Percentiles rank a stretch among this genome's conserved stretches.
phyloP scores from a whole-genome alignment of 805 yeast genomes.

The Grigorovia jiainica region DNA sequence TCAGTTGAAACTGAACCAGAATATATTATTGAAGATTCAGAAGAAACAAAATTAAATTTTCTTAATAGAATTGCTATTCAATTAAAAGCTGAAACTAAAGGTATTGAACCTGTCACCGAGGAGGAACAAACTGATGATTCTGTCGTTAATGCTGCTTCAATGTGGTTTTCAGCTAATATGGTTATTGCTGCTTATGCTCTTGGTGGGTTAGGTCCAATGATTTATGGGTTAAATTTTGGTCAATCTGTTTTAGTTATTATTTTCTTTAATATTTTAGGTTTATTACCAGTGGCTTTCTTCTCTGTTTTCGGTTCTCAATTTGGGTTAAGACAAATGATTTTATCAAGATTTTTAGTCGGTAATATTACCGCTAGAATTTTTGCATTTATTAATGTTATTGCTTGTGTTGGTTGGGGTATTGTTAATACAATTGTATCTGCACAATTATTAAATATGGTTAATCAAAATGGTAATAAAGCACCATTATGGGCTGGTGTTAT shows the following conservation, averaged over 20 bases:
- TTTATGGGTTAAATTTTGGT: slow-evolving; percentile 63
- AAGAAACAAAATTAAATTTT: slow-evolving; percentile 10
- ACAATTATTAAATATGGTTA: slow-evolving; percentile 5
- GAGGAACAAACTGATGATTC: slow-evolving; percentile 65
- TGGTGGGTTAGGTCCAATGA: slow-evolving; percentile 60
- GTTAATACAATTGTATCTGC: slow-evolving; percentile 63
- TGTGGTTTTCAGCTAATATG: slow-evolving; percentile 88
- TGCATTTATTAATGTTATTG: slow-evolving; percentile 65
- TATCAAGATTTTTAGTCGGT: slow-evolving; percentile 72
- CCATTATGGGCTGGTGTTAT: slow-evolving; percentile 5
- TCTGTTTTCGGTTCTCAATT: slow-evolving; percentile 75
- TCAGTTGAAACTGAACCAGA: slow-evolving; percentile 2
- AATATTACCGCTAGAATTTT: slow-evolving; percentile 65
- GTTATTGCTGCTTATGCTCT: slow-evolving; percentile 75
- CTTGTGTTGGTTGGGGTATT: slow-evolving; percentile 93
- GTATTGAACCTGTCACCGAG: slow-evolving; percentile 73
- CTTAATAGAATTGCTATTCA: slow-evolving; percentile 15
- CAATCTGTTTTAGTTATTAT: slow-evolving; percentile 56
- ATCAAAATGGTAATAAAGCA: slow-evolving; percentile 1
- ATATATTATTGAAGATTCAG: slow-evolving; percentile 11
- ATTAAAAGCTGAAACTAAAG: slow-evolving; percentile 51
- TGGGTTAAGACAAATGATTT: slow-evolving; percentile 81
- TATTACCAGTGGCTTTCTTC: slow-evolving; percentile 68
- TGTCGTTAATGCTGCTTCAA: slow-evolving; percentile 59
- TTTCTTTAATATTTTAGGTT: slow-evolving; percentile 67